Percentiles rank a stretch among this genome's conserved stretches.
These are phyloP conservation scores for Aspergillus sp. DNA, from an alignment of 2,329 filamentous ascomycete genomes.

Conservation along the genomic window DNA sequence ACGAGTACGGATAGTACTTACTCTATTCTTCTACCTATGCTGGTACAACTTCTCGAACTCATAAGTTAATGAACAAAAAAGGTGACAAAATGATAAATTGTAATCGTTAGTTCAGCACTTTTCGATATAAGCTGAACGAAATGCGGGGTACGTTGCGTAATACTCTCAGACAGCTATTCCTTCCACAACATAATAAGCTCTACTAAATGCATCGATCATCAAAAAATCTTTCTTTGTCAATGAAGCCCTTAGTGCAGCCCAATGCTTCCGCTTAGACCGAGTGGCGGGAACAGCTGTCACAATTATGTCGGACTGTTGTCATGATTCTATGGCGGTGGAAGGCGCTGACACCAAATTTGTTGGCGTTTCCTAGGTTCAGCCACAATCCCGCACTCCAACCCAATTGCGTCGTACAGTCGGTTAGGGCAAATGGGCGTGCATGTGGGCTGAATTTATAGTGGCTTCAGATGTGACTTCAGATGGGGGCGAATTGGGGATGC, in stretches of 20 bases:
- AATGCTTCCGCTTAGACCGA: too few species aligned
- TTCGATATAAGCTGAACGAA: neutral
- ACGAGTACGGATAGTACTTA: too few species aligned
- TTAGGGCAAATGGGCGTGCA: slow-evolving; percentile 2
- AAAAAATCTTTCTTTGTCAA: neutral
- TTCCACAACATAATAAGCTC: neutral
- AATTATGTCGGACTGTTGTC: neutral
- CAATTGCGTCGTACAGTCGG: neutral
- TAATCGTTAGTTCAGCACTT: neutral
- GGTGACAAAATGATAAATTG: neutral
- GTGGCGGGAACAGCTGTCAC: neutral
- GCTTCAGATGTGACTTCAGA: neutral
- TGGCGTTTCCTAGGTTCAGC: slow-evolving; percentile 3
- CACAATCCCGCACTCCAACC: neutral
- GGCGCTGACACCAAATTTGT: neutral
- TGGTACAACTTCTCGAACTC: too few species aligned
- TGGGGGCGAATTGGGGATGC: too few species aligned
- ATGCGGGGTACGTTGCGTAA: neutral
- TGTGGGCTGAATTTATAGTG: neutral
- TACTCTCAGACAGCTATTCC: neutral
- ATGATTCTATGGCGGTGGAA: neutral
- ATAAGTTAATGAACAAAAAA: neutral
- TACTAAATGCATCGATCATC: neutral
- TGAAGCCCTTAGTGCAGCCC: neutral
- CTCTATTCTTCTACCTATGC: too few species aligned